A percentile compares a stretch with the other conserved stretches of the same genome.
Conservation (phyloP, 805 yeast species). For the Isabelozyma gotoi region DNA sequence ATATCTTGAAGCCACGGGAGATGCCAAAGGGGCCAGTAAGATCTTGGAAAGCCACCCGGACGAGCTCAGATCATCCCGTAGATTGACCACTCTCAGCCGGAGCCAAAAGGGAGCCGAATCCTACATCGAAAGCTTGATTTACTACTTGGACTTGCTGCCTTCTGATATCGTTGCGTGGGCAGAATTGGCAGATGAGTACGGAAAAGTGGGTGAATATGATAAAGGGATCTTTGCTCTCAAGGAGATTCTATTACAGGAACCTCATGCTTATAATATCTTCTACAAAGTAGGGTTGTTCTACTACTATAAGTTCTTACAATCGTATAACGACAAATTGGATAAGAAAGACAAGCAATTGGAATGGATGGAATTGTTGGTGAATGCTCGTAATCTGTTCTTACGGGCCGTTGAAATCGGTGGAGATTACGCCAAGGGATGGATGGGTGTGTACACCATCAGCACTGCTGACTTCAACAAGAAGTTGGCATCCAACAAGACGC, state of each 20-base stretch:
- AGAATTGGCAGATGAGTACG: conserved; percentile 70
- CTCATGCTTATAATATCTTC: conserved; percentile 67
- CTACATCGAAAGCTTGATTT: conserved; percentile 57
- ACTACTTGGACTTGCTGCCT: conserved; percentile 63
- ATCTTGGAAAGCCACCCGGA: conserved; percentile 29
- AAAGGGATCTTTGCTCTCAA: conserved; percentile 66
- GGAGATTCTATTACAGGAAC: conserved; percentile 68
- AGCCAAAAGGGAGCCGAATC: conserved; percentile 20
- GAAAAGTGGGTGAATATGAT: conserved; percentile 57
- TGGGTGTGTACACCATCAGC: conserved; percentile 51
- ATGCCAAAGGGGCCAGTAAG: conserved; percentile 23
- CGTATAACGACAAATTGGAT: conserved; percentile 10
- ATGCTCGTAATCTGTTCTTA: conserved; percentile 50
- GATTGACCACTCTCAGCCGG: conserved; percentile 36
- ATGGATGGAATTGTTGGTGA: conserved; percentile 18
- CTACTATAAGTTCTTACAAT: conserved; percentile 31
- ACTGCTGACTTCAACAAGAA: conserved; percentile 16
- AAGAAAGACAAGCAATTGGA: conserved; percentile 32
- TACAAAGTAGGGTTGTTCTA: conserved; percentile 54
- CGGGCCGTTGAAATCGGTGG: conserved; percentile 79
- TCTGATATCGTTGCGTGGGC: conserved; percentile 77
- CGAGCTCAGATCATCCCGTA: conserved; percentile 35
- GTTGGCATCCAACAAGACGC: conserved; percentile 11
- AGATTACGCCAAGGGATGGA: conserved; percentile 70
- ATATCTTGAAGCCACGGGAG: conserved; percentile 56